Base-by-base conservation (phyloP, 345 rosid species). In the Populus simonii region DNA sequence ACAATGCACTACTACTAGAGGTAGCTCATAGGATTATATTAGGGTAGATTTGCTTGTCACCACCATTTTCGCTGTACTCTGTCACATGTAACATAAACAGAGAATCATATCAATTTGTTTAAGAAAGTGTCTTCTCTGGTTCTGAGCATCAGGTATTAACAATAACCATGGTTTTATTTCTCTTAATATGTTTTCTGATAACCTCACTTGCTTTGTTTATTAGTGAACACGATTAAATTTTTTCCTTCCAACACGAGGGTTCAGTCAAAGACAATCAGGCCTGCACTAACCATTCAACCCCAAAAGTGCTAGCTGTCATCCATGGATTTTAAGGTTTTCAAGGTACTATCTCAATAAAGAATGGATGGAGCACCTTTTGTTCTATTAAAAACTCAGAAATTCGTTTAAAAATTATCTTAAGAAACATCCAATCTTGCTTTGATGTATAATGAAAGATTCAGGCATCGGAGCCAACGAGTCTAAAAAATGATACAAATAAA, bases 1-100 rank as follows among this genome's bases (percentile, higher is more conserved):
- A 55, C 25, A 8, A 2, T 77, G 84, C 62, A 72, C 62, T 79
- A 82, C 49, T 82, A 79, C 22, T 78, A 66, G 82, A 74, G 36
- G 70, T 85, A 78, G 66, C 61, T 71, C 27, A 53, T 78, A 81
- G 82, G 78, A 53, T 61, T 79, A 27, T 47, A 49, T 66, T 76
- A 7, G 55, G 74, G 79, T 53, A 29, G 66, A 68, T 69, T 69
- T 68, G 70, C 66, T 74, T 8, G 36, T 55, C 66, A 41, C 45
- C 66, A 41, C 35, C 57, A 7, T 49, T 33, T 53, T 59, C 55
- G 47, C 65, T 77, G 80, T 38, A 62, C 25, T 71, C 41, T 70
- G 27, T 78, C 43, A 74, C 39, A 15, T 86, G 88, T 86, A 79
- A 74, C 85, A 84, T 81, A 74, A 81, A 75, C 61, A 45, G 63